Percentiles rank a stretch among this genome's conserved stretches.
phyloP scores from a whole-genome alignment of 2,329 filamentous ascomycete genomes.

The Chaetomiaceae sp. region DNA sequence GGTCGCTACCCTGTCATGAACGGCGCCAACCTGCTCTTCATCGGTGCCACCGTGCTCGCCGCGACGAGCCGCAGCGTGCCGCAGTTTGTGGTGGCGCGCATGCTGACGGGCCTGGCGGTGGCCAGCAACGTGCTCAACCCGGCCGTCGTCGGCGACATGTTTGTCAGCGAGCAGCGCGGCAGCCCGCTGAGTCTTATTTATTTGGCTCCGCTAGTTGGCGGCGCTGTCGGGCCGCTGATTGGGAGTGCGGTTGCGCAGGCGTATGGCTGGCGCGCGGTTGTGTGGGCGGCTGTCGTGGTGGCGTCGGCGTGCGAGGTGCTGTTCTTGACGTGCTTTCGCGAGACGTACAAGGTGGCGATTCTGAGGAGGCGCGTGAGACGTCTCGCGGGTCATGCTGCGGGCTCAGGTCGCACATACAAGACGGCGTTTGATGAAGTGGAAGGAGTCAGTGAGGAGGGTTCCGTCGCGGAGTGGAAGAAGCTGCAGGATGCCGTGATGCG shows the following conservation, averaged over 20 bases:
- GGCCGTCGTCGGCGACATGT: conserved; percentile 59
- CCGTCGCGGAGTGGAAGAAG: conserved; percentile 26
- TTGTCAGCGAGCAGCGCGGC: conserved; percentile 50
- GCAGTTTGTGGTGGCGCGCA: conserved; percentile 47
- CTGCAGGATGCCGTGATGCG: conserved; percentile 38
- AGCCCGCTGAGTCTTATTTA: conserved; percentile 52
- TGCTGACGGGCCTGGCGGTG: conserved; percentile 56
- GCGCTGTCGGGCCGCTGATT: conserved; percentile 51
- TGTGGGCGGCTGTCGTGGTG: conserved; percentile 45
- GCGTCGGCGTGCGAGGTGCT: conserved; percentile 43
- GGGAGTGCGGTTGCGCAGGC: conserved; percentile 48
- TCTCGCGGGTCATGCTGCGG: conserved; percentile 18
- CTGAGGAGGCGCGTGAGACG: conserved; percentile 37
- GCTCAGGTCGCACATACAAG: conserved; percentile 28
- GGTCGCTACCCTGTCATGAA: conserved; percentile 52
- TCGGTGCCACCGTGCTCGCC: conserved; percentile 40
- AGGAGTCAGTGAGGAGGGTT: conserved; percentile 1
- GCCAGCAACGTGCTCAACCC: conserved; percentile 59
- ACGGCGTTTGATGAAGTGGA: conserved; percentile 29
- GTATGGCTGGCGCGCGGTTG: conserved; percentile 47
- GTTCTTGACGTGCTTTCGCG: conserved; percentile 47
- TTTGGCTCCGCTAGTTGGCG: conserved; percentile 52
- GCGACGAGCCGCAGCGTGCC: conserved; percentile 41
- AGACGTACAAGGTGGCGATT: conserved; percentile 57
- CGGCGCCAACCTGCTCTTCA: conserved; percentile 45